These are phyloP conservation scores for Daldinia eschscholtzii DNA, from an alignment of 2,329 filamentous ascomycete species.

Conservation along the genomic window DNA sequence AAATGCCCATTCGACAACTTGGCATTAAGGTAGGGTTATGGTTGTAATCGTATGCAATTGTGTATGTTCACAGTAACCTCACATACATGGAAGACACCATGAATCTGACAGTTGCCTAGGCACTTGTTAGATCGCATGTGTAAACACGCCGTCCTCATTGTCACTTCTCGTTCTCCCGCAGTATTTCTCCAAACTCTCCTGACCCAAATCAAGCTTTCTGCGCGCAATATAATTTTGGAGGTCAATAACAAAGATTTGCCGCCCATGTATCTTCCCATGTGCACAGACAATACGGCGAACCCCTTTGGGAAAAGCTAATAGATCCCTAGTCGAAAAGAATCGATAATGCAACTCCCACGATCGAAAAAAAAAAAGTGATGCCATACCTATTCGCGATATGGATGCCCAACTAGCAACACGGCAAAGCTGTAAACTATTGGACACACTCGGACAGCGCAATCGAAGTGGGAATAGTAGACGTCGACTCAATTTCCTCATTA, in stretches of 20 bases:
- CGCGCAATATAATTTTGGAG: background rate
- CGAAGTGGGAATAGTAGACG: conserved; percentile 29
- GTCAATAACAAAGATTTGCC: background rate
- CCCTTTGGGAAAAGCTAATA: no score
- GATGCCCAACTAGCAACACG: conserved; percentile 28
- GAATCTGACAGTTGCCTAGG: conserved; percentile 12
- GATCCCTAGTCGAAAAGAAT: background rate
- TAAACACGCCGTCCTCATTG: conserved; percentile 1
- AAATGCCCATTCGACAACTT: conserved; percentile 31
- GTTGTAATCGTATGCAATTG: conserved; percentile 22
- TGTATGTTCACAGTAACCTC: conserved; percentile 21
- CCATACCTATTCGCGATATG: conserved; percentile 23
- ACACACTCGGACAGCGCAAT: conserved; percentile 24
- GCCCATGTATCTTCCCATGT: background rate
- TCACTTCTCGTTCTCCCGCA: background rate
- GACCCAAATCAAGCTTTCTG: background rate
- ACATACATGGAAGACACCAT: conserved; percentile 22
- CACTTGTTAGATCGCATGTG: conserved; percentile 10
- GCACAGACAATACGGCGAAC: background rate
- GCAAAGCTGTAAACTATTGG: conserved; percentile 32
- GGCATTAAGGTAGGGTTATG: conserved; percentile 21
- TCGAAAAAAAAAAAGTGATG: conserved; percentile 7
- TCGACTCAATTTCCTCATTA: conserved; percentile 31
- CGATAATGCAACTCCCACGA: background rate
- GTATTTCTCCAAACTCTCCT: background rate